These are phyloP conservation scores for Talaromyces stipitatus DNA, from an alignment of 495 filamentous ascomycete species.

Conservation along the genomic window DNA sequence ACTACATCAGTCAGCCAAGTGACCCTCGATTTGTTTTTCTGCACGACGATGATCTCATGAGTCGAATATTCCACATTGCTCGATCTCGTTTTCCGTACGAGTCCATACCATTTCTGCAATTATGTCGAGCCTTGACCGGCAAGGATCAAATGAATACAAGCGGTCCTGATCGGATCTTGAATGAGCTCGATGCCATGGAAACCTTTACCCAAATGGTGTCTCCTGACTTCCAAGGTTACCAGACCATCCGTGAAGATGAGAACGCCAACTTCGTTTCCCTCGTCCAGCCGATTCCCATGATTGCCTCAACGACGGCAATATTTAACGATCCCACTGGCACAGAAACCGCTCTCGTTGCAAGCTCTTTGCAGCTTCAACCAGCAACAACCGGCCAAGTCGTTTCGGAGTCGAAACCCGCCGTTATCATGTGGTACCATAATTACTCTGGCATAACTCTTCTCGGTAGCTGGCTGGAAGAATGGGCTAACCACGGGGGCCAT, in stretches of 20 bases:
- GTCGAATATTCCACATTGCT: conserved; percentile 51
- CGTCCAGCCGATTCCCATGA: conserved; percentile 33
- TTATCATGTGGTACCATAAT: conserved; percentile 60
- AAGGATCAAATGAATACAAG: conserved; percentile 37
- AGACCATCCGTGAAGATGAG: conserved; percentile 73
- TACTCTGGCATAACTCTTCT: conserved; percentile 75
- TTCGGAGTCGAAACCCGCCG: conserved; percentile 54
- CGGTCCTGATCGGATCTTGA: conserved; percentile 39
- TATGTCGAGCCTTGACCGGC: conserved; percentile 48
- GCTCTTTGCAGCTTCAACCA: conserved; percentile 41
- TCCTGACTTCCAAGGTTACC: conserved; percentile 57
- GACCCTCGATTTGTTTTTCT: conserved; percentile 47
- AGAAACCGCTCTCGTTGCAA: conserved; percentile 29
- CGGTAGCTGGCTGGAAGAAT: conserved; percentile 62
- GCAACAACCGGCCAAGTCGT: conserved; percentile 65
- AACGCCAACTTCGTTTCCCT: conserved; percentile 57
- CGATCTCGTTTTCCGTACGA: conserved; percentile 80
- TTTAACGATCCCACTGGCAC: conserved; percentile 11
- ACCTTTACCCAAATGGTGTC: conserved; percentile 69
- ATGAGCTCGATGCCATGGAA: conserved; percentile 53
- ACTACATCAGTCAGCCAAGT: conserved; percentile 25
- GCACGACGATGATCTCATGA: conserved; percentile 46
- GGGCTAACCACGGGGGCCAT: conserved; percentile 32
- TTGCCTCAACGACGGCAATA: conserved; percentile 17
- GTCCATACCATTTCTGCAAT: conserved; percentile 65